These are phyloP conservation scores for Hylodesmum podocarpum DNA, from an alignment of 306 rosid genomes.

Conservation along the genomic window DNA sequence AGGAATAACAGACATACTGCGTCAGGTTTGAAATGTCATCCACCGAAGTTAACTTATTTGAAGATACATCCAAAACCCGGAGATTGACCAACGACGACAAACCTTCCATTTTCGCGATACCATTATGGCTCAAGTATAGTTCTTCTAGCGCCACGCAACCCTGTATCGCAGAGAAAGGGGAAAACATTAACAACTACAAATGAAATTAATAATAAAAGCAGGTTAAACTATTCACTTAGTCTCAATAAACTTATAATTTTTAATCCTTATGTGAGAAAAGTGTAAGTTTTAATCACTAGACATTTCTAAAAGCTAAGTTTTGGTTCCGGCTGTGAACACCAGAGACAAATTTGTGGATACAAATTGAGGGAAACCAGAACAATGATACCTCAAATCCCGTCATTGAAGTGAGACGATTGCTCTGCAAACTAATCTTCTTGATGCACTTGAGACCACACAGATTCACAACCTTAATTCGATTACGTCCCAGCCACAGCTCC, in stretches of 20 bases:
- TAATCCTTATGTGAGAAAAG: too few relatives aligned
- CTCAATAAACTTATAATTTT: too few relatives aligned
- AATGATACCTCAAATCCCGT: constrained; percentile 83
- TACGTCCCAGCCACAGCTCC: constrained; percentile 96
- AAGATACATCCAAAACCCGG: constrained; percentile 83
- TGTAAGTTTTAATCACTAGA: too few relatives aligned
- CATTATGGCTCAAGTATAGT: constrained; percentile 93
- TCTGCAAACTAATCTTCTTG: constrained; percentile 90
- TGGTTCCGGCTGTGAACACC: too few relatives aligned
- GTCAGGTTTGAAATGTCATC: constrained; percentile 64
- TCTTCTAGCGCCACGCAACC: constrained; percentile 82
- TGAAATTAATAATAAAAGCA: not conserved
- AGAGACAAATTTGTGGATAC: constrained; percentile 5
- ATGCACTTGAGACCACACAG: constrained; percentile 79
- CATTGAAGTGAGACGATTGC: constrained; percentile 90
- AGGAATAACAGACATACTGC: constrained; percentile 45
- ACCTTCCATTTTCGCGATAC: constrained; percentile 88
- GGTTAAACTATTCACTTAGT: not conserved
- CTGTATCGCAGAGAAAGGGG: constrained; percentile 37
- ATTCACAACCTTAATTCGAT: constrained; percentile 76
- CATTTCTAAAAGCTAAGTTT: too few relatives aligned
- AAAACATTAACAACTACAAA: not conserved
- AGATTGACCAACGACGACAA: constrained; percentile 77
- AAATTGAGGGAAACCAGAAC: constrained; percentile 4
- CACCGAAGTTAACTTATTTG: constrained; percentile 74